Evolutionary conservation across 2,329 filamentous ascomycete genomes (phyloP), one percentile per base, ranked within the genome.

Genomic region (Aureobasidium mangrovei): DNA sequence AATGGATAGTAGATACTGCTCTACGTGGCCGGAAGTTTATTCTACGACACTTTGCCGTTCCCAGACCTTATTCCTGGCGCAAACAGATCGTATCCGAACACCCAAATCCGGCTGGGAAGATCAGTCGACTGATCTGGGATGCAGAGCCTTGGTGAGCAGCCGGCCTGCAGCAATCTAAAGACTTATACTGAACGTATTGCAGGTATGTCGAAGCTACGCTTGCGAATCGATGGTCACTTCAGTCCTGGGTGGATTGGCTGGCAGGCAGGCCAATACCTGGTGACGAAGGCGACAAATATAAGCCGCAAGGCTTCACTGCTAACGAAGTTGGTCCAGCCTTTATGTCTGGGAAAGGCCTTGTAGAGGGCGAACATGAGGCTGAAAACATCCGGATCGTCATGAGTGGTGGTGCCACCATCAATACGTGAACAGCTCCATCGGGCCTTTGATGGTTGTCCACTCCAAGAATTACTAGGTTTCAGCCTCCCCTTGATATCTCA

Each of bases 211-310:
- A 77, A 57, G 74, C 75, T 29, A 84, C 78, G 0, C 66, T 79
- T 39, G 80, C 76, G 79, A 80, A 76, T 61, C 78, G 80, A 56
- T 88, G 79, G 81, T 80, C 79, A 2, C 82, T 76, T 0, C 65
- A 67, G 56, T 82, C 76, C 0, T 76, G 76, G 73, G 55, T 79
- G 8, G 74, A 70, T 29, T 68, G 75, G 62, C 45, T 71, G 4
- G 60, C 74, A 29, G 76, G 77, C 2, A 66, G 69, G 24, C 70
- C 73, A 27, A 59, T 78, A 12, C 77, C 78, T 0, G 76, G 74
- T 18, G 71, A 77, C 43, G 67, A 72, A 29, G 71, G 69, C 3
- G 66, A 72, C 33, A 74, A 69, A 57, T 78, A 73, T 59, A 67
- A 67, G 56, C 74, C 77, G 0, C 62, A 73, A 48, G 79, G 79